phyloP scores from a whole-genome alignment of 2,329 filamentous ascomycete genomes.

The Pseudomassariella vexata region DNA sequence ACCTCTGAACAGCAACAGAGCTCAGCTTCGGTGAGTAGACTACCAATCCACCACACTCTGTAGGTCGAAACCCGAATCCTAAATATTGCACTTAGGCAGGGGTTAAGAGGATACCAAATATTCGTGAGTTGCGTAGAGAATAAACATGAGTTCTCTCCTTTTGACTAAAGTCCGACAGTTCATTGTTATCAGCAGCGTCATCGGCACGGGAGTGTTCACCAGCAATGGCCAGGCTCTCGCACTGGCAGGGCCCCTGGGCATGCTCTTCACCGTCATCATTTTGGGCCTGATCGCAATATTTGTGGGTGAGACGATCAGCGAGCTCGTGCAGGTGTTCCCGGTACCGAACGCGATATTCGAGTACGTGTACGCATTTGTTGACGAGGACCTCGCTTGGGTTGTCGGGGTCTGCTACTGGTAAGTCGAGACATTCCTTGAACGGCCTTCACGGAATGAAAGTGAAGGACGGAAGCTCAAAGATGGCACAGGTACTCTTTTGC shows the following conservation, averaged over 20 bases:
- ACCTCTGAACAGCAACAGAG: too few relatives aligned
- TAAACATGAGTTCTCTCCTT: too few relatives aligned
- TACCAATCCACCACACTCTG: too few relatives aligned
- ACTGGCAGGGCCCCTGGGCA: slow-evolving; percentile 10
- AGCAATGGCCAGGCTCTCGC: slow-evolving; percentile 9
- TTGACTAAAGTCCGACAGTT: too few relatives aligned
- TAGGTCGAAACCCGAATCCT: too few relatives aligned
- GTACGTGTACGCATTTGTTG: slow-evolving; percentile 14
- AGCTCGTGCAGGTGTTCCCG: slow-evolving; percentile 13
- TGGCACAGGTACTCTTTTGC: slow-evolving; percentile 4
- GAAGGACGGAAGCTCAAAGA: too few relatives aligned
- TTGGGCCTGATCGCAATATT: slow-evolving; percentile 10
- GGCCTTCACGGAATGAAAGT: too few relatives aligned
- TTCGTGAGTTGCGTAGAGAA: too few relatives aligned
- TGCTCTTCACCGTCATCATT: slow-evolving; percentile 9
- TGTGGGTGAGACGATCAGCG: slow-evolving; percentile 12
- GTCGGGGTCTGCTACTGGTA: slow-evolving; percentile 12
- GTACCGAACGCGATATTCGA: slow-evolving; percentile 13
- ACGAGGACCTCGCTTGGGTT: slow-evolving; percentile 13
- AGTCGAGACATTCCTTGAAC: too few relatives aligned
- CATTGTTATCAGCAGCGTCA: slow-evolving; percentile 10
- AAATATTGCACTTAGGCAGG: too few relatives aligned
- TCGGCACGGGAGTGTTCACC: slow-evolving; percentile 12
- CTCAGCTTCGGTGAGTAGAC: too few relatives aligned
- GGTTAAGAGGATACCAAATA: too few relatives aligned